phyloP scores from a whole-genome alignment of 1,284 basidiomycete genomes.

The Takashimella tepidaria region DNA sequence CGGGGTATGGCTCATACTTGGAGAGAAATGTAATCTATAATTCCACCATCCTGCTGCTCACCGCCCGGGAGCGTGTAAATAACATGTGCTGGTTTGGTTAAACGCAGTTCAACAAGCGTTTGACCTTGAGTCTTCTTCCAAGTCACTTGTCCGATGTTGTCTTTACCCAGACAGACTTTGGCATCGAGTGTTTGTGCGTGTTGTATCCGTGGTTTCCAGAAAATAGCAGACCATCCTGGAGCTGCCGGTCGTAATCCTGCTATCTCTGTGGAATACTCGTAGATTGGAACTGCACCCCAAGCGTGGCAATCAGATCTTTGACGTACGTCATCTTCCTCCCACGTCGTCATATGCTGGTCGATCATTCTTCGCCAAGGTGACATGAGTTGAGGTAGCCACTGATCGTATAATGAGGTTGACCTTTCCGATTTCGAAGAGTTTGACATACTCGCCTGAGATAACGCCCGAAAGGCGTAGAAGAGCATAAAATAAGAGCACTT shows the following conservation, averaged over 20 bases:
- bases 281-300: conserved; percentile 27
- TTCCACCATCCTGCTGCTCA: conserved; percentile 8
- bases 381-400: conserved; percentile 7
- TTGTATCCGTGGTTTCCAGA: conserved; percentile 15
- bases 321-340: conserved; percentile 32
- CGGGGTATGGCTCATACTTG: too few species aligned
- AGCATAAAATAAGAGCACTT: conserved; percentile 27
- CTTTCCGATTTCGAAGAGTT: background rate
- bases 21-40: conserved; percentile 1
- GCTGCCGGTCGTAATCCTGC: conserved; percentile 20
- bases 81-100: conserved; percentile 10
- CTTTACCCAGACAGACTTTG: conserved; percentile 18
- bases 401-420: conserved; percentile 18
- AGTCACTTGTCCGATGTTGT: conserved; percentile 16
- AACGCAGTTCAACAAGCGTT: conserved; percentile 4
- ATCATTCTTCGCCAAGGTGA: conserved; percentile 25
- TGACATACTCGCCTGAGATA: background rate
- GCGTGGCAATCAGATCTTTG: conserved; percentile 32
- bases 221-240: conserved; percentile 17
- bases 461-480: conserved; percentile 32
- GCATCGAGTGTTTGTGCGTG: conserved; percentile 11
- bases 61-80: conserved; percentile 7
- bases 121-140: conserved; percentile 8
- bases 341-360: conserved; percentile 23
- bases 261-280: conserved; percentile 27